These are phyloP conservation scores for Diphasiastrum complanatum DNA, from an alignment of 83 land plant species.

Conservation along the genomic window DNA sequence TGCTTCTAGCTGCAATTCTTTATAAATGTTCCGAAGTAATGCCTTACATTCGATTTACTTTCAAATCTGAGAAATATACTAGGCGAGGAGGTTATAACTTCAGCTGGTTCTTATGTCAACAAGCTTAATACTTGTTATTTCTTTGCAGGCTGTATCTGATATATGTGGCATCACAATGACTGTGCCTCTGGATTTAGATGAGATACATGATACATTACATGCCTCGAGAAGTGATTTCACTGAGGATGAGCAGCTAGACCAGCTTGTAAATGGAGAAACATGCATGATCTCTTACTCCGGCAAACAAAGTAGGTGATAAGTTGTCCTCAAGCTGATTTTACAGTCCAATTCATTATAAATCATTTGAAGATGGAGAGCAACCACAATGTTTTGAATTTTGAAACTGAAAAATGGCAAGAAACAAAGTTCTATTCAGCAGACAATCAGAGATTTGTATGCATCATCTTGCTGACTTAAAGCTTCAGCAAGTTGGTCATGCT, in stretches of 20 bases:
- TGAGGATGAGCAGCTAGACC: conserved; percentile 57
- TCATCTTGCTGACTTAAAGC: background rate
- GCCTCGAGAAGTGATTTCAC: conserved; percentile 2
- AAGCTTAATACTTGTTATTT: too few relatives aligned
- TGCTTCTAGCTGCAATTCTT: too few relatives aligned
- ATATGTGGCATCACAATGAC: conserved; percentile 14
- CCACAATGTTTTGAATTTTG: too few relatives aligned
- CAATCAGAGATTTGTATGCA: background rate
- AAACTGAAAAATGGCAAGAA: too few relatives aligned
- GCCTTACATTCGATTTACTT: too few relatives aligned
- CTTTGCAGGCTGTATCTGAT: conserved; percentile 28
- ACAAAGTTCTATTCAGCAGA: too few relatives aligned
- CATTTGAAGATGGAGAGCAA: too few relatives aligned
- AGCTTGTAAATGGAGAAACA: conserved; percentile 53
- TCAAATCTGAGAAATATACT: too few relatives aligned
- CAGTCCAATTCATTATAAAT: background rate
- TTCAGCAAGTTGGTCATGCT: conserved; percentile 6
- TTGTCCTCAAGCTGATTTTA: background rate
- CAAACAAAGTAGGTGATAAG: conserved; percentile 30
- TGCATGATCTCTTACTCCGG: conserved; percentile 57
- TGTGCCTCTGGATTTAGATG: conserved; percentile 23
- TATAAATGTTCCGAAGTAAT: too few relatives aligned
- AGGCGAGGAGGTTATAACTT: too few relatives aligned
- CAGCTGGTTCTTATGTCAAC: too few relatives aligned
- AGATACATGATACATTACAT: conserved; percentile 4